Base-by-base conservation (phyloP, 2,329 filamentous ascomycete species). In the Sporothrix phasma region DNA sequence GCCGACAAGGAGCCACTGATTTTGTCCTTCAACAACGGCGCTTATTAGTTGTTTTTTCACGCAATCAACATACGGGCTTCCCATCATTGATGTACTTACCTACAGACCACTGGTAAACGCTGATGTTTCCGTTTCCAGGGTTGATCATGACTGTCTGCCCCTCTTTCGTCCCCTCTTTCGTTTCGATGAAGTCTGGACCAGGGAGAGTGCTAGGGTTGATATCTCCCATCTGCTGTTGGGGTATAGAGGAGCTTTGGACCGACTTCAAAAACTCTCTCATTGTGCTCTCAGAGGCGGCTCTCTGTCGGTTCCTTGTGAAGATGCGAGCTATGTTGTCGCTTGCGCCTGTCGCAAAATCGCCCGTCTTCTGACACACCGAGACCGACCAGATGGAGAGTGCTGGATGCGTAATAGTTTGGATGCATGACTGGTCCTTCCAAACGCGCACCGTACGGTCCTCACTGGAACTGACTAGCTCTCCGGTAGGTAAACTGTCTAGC, bases 371-470 rank as follows among this genome's bases (percentile, higher is more conserved):
- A 71, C 90, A 94, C 11, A 84, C 89, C n/a, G 92, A 89, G 19
- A 99, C 91, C 15, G 85, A 82, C 94, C 94, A 99, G 5, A 99
- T 92, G 0, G 93, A 97, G 63, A 97, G 95, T 10, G 94, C 94
- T 11, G 94, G 94, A 71, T 97, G 92, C 1, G 93, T 97, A 68
- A 99, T 97, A 45, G 93, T 97, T 75, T 99, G 94, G 53, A 96
- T 77, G 73, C 93, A 97, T 64, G 92, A 82, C 15, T 79, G 83
- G 51, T 88, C 89, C 69, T 84, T 87, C 94, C 95, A 99, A 72
- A 99, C 80, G 61, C 91, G 84, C 39, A 96, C 85, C 0, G 94
- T 97, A n/a, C 94, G 85, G 75, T 99, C 94, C 75, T 99, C 94
- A 19, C 92, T 92, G 1, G 91, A 86, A 74, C 93, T 97, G 58